Percentiles rank a stretch among this genome's conserved stretches.
phyloP scores from a whole-genome alignment of 2,329 filamentous ascomycete genomes.

The Alternaria sp. region DNA sequence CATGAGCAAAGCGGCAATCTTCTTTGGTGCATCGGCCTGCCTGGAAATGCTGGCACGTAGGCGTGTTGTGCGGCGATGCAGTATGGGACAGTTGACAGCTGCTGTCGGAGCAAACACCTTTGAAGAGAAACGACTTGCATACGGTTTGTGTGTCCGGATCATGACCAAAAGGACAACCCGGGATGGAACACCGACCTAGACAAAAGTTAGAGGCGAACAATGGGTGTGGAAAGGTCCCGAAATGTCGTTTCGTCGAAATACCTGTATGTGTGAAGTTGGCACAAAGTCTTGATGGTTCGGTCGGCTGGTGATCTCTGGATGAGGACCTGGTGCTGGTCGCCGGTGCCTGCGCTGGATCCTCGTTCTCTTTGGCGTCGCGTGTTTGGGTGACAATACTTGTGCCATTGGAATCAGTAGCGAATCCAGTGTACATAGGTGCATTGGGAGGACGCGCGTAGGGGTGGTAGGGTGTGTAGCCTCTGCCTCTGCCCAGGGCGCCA shows the following conservation, averaged over 20 bases:
- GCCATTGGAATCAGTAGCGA: conserved; percentile 17
- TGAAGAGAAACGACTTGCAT: conserved; percentile 86
- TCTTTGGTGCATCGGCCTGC: conserved; percentile 88
- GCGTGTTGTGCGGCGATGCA: conserved; percentile 79
- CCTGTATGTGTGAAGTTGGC: conserved; percentile 41
- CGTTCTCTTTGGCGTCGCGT: neutral
- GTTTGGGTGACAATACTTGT: conserved; percentile 5
- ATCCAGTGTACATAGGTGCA: conserved; percentile 14
- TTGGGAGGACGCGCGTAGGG: conserved; percentile 25
- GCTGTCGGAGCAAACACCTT: conserved; percentile 77
- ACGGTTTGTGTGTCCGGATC: conserved; percentile 86
- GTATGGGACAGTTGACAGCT: conserved; percentile 92
- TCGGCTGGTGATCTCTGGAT: conserved; percentile 10
- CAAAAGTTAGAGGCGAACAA: conserved; percentile 21
- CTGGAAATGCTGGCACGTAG: conserved; percentile 87
- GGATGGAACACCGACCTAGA: conserved; percentile 81
- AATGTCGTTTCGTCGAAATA: conserved; percentile 26
- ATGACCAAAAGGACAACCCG: conserved; percentile 80
- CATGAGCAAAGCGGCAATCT: conserved; percentile 86
- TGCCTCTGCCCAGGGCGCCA: neutral
- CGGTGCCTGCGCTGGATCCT: neutral
- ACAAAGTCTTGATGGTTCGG: conserved; percentile 25
- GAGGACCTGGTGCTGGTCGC: neutral
- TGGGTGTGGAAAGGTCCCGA: neutral
- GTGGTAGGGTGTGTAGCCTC: conserved; percentile 20